Base-by-base conservation (phyloP, 306 rosid species). In the Sindora glabra region DNA sequence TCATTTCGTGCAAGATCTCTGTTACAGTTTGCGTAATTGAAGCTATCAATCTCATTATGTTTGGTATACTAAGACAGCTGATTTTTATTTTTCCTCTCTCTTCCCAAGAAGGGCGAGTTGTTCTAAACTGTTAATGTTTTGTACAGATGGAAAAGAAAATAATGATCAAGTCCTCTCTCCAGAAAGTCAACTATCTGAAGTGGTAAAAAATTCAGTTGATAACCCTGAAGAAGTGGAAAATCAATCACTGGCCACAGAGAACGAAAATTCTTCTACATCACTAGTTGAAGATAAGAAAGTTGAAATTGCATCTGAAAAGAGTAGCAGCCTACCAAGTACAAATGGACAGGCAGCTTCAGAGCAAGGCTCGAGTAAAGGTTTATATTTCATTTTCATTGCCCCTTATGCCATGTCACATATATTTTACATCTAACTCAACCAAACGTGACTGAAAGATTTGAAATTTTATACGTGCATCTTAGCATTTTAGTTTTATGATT, bases 311-410 rank as follows among this genome's bases (percentile, higher is more conserved):
- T 62, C 75, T 0, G 65, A 38, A 34, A 6, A 59, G 21, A 46
- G 27, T 47, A n/a, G 33, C 19, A 58, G 17, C 44, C 12, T 29
- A 64, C 59, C 73, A 10, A 53, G 48, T 30, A 39, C 76, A 52
- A 62, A 59, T 38, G 73, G 62, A 53, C 51, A 72, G 58, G 26
- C 51, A 64, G 49, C 64, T 64, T 73, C 79, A 34, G 79, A 25
- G 48, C 59, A 69, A 64, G 59, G 56, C 76, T 65, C 3, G 12
- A 54, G 56, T 36, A 55, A 64, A 73, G 77, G 79, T 78, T 47
- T 16, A 53, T 14, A 46, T 39, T 62, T 64, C 53, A 44, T 50
- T 53, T 69, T 68, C 59, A 48, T 42, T 55, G 30, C 64, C 4
- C 21, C 59, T 19, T 12, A 26, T 40, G 54, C 16, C 61, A 23